A percentile compares a stretch with the other conserved stretches of the same genome.
These are phyloP conservation scores for Usnea hakonensis DNA, from an alignment of 495 filamentous ascomycete species.

Conservation along the genomic window DNA sequence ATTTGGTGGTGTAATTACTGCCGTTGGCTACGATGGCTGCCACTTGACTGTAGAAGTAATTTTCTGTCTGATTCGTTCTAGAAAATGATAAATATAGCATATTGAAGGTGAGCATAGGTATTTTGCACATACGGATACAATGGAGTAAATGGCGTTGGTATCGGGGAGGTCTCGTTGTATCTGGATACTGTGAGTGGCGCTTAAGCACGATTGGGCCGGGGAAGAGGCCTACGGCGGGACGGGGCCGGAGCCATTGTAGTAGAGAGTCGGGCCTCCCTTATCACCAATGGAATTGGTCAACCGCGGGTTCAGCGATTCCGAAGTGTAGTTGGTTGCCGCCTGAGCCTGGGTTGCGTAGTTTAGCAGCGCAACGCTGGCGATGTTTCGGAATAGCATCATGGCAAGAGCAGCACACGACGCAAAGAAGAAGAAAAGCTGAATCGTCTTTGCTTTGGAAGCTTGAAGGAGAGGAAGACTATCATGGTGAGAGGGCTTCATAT, in stretches of 20 bases:
- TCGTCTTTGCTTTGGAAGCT: neutral
- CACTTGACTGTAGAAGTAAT: constrained; percentile 22
- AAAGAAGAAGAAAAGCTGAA: constrained; percentile 1
- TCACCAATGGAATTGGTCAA: constrained; percentile 16
- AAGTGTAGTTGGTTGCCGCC: constrained; percentile 1
- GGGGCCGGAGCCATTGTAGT: constrained; percentile 18
- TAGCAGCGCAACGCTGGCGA: constrained; percentile 8
- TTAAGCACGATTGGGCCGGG: no score
- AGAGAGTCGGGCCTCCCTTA: constrained; percentile 13
- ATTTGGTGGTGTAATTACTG: constrained; percentile 12
- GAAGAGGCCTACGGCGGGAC: constrained; percentile 15
- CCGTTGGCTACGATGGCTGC: constrained; percentile 20
- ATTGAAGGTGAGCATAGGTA: neutral
- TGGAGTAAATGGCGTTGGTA: constrained; percentile 18
- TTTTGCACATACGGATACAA: constrained; percentile 8
- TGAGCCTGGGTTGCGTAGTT: neutral
- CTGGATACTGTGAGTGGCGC: neutral
- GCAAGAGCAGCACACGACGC: neutral
- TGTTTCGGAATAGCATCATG: constrained; percentile 4
- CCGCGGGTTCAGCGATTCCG: constrained; percentile 11
- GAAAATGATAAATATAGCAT: neutral
- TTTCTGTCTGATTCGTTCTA: constrained; percentile 16
- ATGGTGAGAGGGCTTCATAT: constrained; percentile 11
- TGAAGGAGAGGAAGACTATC: neutral
- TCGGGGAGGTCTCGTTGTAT: constrained; percentile 21